Base-by-base conservation (phyloP, 2,329 filamentous ascomycete species). In the Diplodia seriata region DNA sequence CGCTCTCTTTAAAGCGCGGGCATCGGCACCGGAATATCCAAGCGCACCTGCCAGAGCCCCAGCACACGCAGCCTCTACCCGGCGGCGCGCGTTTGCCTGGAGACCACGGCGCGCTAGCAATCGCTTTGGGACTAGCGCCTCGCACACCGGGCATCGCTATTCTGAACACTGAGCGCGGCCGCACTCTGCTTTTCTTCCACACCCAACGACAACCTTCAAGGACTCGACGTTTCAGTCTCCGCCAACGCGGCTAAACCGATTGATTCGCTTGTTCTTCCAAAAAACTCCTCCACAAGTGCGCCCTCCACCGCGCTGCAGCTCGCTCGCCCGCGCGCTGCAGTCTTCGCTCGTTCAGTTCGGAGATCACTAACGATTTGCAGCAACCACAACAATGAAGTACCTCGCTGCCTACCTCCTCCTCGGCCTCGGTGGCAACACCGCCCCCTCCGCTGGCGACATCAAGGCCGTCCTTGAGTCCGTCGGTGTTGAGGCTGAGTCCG, bases 191-290 rank as follows among this genome's bases (percentile, higher is more conserved):
- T 55, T 36, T 67, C 49, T 62, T 54, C 49, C 4, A 61, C 66
- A 62, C 66, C 64, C 43, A 43, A 67, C 66, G 56, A 68, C 59
- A 55, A 49, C 57, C 76, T 77, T 57, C 72, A 78, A 87, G 91
- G 90, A 97, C 93, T 92, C 87, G 92, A 95, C 93, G 93, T 90
- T 88, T 96, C 94, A 97, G 94, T 98, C 94, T 97, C 94, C 94
- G 94, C 91, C 87, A 90, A 91, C 82, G 92, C 93, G 94, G 94
- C 97, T 97, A 97, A 98, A 97, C 91, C 89, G 94, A 98, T 98
- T 98, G 94, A 93, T 86, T 91, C 91, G 94, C 91, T 86, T 90
- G 91, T 94, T 93, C 89, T 76, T 73, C 53, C 33, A 8, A 26
- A 38, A 38, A 62, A 55, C 53, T 47, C 61, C 67, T 68, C 51